These are phyloP conservation scores for Colletotrichum liriopes DNA, from an alignment of 2,329 filamentous ascomycete species.

Conservation along the genomic window DNA sequence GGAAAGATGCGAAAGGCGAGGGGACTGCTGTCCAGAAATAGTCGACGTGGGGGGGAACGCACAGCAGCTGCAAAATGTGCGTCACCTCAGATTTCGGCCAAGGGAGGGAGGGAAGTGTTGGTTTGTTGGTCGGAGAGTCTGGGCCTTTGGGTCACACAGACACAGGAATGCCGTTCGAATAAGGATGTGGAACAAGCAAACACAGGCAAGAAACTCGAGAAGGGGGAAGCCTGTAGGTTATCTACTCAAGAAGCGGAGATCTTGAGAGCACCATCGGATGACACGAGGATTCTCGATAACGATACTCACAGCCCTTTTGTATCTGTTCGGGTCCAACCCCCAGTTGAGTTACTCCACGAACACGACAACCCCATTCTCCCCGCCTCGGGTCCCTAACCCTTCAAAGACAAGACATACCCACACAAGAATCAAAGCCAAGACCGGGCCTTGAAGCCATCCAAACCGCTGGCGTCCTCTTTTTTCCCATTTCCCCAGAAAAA, in stretches of 20 bases:
- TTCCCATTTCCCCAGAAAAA: conserved; percentile 34
- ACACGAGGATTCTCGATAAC: conserved; percentile 16
- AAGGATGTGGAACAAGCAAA: conserved; percentile 1
- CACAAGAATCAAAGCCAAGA: conserved; percentile 10
- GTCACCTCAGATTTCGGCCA: conserved; percentile 17
- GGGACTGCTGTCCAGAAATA: not conserved
- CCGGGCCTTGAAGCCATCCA: conserved; percentile 29
- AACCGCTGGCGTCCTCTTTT: conserved; percentile 16
- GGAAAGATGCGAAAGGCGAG: not conserved
- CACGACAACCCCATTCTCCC: not conserved
- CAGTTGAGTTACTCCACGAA: conserved; percentile 4
- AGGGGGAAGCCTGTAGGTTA: not conserved
- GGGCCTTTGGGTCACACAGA: conserved; percentile 1
- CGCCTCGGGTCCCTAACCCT: conserved; percentile 4
- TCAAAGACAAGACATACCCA: conserved; percentile 20
- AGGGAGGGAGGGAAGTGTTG: not conserved
- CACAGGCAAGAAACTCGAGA: not conserved
- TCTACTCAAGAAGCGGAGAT: conserved; percentile 17
- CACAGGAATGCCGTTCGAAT: conserved; percentile 7
- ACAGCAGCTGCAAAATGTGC: conserved; percentile 24
- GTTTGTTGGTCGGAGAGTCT: not conserved
- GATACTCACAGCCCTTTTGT: conserved; percentile 23
- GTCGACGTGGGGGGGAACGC: not conserved
- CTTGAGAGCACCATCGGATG: conserved; percentile 22
- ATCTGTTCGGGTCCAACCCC: conserved; percentile 7